Evolutionary conservation across 352 stramenopile species (phyloP).

Genomic region (Globisporangium lucens): DNA sequence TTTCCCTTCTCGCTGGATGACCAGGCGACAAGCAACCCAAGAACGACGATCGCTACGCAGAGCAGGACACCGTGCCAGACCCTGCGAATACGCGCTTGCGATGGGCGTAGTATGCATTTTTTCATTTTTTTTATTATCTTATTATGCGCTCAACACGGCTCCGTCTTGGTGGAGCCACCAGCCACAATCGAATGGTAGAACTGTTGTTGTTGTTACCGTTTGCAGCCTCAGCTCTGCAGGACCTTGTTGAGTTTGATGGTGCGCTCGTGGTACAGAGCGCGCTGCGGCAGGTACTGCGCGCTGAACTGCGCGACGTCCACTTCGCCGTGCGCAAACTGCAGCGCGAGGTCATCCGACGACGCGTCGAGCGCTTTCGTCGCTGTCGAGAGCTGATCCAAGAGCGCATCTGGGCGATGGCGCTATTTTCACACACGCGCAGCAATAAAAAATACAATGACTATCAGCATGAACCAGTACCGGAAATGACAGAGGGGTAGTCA

Average conservation of each 20-base stretch:
- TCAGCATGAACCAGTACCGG: neutral
- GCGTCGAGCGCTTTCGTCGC: slow-evolving; percentile 60
- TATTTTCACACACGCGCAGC: slow-evolving; percentile 20
- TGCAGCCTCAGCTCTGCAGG: slow-evolving; percentile 24
- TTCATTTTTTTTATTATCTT: slow-evolving; percentile 8
- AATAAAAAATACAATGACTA: slow-evolving; percentile 2
- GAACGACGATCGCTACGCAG: neutral
- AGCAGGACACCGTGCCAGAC: too few species aligned
- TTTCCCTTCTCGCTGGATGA: neutral
- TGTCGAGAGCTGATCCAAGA: slow-evolving; percentile 64
- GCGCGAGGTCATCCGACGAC: slow-evolving; percentile 67
- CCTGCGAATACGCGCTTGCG: neutral
- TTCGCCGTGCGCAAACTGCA: slow-evolving; percentile 70
- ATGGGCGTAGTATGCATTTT: neutral
- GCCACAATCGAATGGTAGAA: neutral
- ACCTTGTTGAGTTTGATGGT: slow-evolving; percentile 71
- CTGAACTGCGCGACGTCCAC: slow-evolving; percentile 69
- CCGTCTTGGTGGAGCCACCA: neutral
- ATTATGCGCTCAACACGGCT: slow-evolving; percentile 1
- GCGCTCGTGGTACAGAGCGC: slow-evolving; percentile 73
- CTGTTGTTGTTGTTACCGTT: neutral
- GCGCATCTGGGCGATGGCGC: slow-evolving; percentile 62
- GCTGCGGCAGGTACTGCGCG: slow-evolving; percentile 57
- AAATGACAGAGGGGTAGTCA: too few species aligned
- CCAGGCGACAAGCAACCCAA: neutral